Base-by-base conservation (phyloP, 768 basidiomycete species). In the Lentinula sp. region DNA sequence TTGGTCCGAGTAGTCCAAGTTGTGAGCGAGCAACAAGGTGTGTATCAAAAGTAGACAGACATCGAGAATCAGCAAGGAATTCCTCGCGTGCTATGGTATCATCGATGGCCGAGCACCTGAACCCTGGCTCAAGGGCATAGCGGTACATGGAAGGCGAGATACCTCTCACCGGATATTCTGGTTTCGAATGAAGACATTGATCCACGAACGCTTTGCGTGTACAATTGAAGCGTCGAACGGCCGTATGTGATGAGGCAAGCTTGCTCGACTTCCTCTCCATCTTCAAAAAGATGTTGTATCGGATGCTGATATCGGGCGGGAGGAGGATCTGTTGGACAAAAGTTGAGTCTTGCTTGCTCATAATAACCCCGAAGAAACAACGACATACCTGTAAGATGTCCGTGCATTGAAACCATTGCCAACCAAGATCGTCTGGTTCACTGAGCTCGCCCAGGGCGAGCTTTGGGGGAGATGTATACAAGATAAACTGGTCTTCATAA, bases 91-190 rank as follows among this genome's bases (percentile, higher is more conserved):
- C 43, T 6, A 59, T 28, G 35, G 49, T 48, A 34, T 46, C 32
- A 40, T 59, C 57, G 35, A 59, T 48, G 18, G 7, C 35, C 9
- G 10, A 35, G 57, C 57, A 59, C 46, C 21, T 49, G 42, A 59
- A 59, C n/a, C 57, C 57, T 59, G 57, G 57, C 21, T 59, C 45
- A 18, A 59, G 57, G 31, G 57, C 57, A 48, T 48, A 59, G 31
- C 57, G 57, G 32, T 35, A 11, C 9, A 31, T 48, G 6, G 43
- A 49, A 59, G 57, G 57, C 18, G 57, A 34, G 16, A 59, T 59
- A 32, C 57, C 57, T 49, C 57, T 43, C 16, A 59, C 57, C 4
- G 57, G 57, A n/a, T 59, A 50, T 2, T 48, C 11, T 37, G 57
- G 57, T n/a, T 49, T 46, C 5, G 57, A 31, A 18, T 21, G 18